A percentile compares a stretch with the other conserved stretches of the same genome.
phyloP scores from a whole-genome alignment of 257 asterid genomes.

The Cruciata laevipes region DNA sequence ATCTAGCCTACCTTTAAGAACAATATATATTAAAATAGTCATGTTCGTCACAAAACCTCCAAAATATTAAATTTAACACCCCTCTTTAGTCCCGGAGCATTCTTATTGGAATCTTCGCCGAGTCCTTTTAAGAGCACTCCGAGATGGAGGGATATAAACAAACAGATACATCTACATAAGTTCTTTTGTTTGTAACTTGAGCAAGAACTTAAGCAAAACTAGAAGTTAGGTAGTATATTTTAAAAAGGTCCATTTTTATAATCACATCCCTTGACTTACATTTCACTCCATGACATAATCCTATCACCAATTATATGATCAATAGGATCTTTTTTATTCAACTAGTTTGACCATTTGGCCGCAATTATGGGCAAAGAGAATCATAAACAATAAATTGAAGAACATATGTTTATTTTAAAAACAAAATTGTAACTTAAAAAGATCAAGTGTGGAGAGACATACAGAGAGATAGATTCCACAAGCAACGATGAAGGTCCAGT shows the following conservation, averaged over 20 bases:
- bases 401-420: neutral
- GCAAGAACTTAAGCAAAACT: neutral
- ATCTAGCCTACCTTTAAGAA: neutral
- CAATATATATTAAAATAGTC: too few species aligned
- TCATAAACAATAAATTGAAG: neutral
- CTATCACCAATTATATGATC: too few species aligned
- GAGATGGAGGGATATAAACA: neutral
- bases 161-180: too few species aligned
- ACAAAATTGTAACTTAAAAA: too few species aligned
- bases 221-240: neutral
- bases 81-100: neutral
- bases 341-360: conserved; percentile 6
- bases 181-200: too few species aligned
- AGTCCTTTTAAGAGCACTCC: neutral
- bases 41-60: too few species aligned
- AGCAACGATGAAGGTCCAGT: conserved; percentile 63
- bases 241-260: neutral
- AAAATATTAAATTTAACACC: too few species aligned
- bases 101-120: neutral
- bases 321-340: neutral
- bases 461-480: conserved; percentile 60
- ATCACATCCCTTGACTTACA: neutral
- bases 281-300: neutral
- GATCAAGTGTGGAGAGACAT: conserved; percentile 8
- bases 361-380: neutral